phyloP scores from a whole-genome alignment of 208 protist genomes.

The Acanthamoeba healyi region DNA sequence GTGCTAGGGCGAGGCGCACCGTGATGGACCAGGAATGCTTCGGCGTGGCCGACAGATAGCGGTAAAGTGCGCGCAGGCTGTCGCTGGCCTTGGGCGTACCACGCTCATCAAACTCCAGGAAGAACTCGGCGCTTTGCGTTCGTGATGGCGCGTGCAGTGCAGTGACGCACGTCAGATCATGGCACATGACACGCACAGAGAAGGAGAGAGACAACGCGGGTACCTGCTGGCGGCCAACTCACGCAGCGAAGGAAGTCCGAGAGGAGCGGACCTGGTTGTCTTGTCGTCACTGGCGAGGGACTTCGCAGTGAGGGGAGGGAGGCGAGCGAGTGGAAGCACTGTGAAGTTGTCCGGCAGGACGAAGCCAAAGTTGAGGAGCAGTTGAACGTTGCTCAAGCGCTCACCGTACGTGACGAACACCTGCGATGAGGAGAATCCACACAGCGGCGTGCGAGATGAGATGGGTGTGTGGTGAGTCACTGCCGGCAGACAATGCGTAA shows the following conservation, averaged over 20 bases:
- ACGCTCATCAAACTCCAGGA: not conserved
- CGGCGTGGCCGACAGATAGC: not conserved
- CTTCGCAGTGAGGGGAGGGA: not conserved
- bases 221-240: too few relatives aligned
- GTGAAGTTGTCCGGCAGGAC: conserved; percentile 3
- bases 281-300: not conserved
- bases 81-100: not conserved
- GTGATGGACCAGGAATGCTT: not conserved
- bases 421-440: too few relatives aligned
- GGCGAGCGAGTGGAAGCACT: not conserved
- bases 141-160: too few relatives aligned
- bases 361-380: conserved; percentile 46
- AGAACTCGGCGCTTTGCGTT: not conserved
- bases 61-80: not conserved
- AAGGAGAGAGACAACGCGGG: too few relatives aligned
- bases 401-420: conserved; percentile 4
- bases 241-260: not conserved
- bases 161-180: too few relatives aligned
- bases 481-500: too few relatives aligned
- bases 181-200: too few relatives aligned
- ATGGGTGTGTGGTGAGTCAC: too few relatives aligned
- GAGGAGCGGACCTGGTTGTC: not conserved
- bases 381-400: conserved; percentile 31
- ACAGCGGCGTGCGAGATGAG: too few relatives aligned
- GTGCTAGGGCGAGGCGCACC: too few relatives aligned